Base-by-base conservation (phyloP, 306 rosid genomes). In the Morella rubra region DNA sequence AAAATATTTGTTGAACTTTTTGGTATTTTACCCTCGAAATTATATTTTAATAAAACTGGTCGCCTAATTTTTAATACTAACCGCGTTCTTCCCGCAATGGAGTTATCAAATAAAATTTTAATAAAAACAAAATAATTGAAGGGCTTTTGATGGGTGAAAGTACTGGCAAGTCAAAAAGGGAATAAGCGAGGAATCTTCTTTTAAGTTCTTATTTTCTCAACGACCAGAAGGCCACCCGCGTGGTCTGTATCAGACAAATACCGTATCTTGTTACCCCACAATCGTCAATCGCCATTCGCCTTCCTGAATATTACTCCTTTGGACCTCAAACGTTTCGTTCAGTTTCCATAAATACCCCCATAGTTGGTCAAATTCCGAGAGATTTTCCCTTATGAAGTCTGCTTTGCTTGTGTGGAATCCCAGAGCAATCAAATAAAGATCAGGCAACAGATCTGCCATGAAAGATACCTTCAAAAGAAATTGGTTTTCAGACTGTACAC, bases 381-480 rank as follows among this genome's bases (percentile, higher is more conserved):
- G 3, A 32, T 32, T 8, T 52, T 42, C 42, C n/a, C 19, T 3
- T 44, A 7, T 18, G 71, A 2, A 32, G 37, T 32, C 37, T 32
- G 37, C 37, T 32, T 32, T 32, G 68, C 14, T 14, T 15, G 46
- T 68, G 74, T 27, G 81, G 61, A 84, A 79, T 53, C 18, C 51
- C 37, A 42, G 47, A 52, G 56, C 32, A 15, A 62, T 8, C 67
- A 44, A 49, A 52, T 58, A 51, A 6, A 49, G 40, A 71, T 70
- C 76, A n/a, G 7, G 13, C 7, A 12, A 8, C 71, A 61, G 83
- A 85, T 89, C 83, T 78, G 79, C 76, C 82, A 73, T 83, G 84
- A 79, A 49, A 69, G 46, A 41, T 76, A 69, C 70, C 80, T 37
- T 19, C 76, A 24, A 18, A 19, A 22, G 64, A 44, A 68, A 58